Percentiles rank a stretch among this genome's conserved stretches.
Conservation (phyloP, 352 stramenopile species). For the Phytopythium boreale region DNA sequence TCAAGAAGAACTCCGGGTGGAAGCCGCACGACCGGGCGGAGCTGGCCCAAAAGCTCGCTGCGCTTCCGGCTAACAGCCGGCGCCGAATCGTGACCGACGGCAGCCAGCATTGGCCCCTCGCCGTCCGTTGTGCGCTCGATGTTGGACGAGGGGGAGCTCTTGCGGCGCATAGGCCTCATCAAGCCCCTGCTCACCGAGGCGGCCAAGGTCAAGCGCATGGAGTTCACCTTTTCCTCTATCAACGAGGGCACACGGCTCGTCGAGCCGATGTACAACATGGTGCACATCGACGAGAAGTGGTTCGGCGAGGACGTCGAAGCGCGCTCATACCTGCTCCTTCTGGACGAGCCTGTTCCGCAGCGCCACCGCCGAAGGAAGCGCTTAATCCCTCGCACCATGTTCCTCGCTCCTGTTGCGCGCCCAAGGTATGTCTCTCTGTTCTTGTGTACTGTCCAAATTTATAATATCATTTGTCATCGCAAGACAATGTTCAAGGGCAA, state of each 20-base stretch:
- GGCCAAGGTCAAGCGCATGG: background rate
- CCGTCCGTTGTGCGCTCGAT: too few species aligned
- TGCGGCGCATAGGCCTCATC: too few species aligned
- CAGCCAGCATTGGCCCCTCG: too few species aligned
- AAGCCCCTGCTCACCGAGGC: too few species aligned
- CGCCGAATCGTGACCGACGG: too few species aligned
- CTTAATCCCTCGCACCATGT: conserved; percentile 10
- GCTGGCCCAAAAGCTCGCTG: too few species aligned
- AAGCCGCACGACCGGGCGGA: too few species aligned
- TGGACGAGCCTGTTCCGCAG: background rate
- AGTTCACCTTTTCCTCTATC: background rate
- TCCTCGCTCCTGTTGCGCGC: background rate
- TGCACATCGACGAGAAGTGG: conserved; percentile 14
- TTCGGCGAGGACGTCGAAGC: conserved; percentile 5
- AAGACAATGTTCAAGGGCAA: background rate
- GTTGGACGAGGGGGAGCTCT: too few species aligned
- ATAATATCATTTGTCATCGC: background rate
- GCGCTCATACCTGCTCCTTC: conserved; percentile 1
- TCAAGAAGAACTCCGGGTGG: too few species aligned
- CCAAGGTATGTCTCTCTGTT: background rate
- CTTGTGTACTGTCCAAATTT: background rate
- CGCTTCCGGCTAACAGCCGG: too few species aligned
- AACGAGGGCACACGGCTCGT: background rate
- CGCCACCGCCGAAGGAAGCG: background rate
- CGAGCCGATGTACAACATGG: conserved; percentile 2